Evolutionary conservation across 305 asterid species (phyloP).

Genomic region (Coffea humblotiana): DNA sequence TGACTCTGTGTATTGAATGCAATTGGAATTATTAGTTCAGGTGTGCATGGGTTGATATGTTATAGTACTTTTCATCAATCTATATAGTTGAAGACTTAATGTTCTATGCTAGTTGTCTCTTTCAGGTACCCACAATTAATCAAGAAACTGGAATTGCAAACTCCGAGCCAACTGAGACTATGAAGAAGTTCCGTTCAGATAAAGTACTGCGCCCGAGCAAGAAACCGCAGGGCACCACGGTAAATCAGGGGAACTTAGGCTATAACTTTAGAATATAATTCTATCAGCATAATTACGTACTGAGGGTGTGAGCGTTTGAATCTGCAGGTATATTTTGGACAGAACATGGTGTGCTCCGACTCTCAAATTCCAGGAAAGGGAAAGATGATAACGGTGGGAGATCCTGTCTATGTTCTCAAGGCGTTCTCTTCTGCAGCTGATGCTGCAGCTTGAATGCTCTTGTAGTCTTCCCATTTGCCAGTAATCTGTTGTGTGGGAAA

Average conservation of each 20-base stretch:
- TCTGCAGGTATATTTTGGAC: constrained; percentile 63
- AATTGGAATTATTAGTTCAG: neutral
- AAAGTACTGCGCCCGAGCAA: constrained; percentile 41
- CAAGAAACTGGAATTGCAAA: constrained; percentile 58
- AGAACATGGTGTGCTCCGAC: constrained; percentile 49
- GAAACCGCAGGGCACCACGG: constrained; percentile 48
- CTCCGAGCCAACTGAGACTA: constrained; percentile 48
- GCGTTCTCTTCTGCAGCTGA: constrained; percentile 48
- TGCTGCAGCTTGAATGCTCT: constrained; percentile 32
- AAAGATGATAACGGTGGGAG: constrained; percentile 50
- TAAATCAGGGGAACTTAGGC: constrained; percentile 10
- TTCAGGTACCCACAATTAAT: constrained; percentile 58
- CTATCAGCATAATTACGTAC: neutral
- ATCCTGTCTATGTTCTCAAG: constrained; percentile 46
- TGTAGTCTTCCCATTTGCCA: neutral
- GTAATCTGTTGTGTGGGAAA: neutral
- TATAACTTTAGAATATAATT: neutral
- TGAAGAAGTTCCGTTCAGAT: constrained; percentile 48
- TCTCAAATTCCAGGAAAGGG: constrained; percentile 30
- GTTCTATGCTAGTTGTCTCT: neutral
- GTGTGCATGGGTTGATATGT: no score
- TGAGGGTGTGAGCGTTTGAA: neutral
- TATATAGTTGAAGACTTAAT: neutral
- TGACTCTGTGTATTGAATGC: neutral
- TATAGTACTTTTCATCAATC: neutral